Evolutionary conservation across 345 rosid species (phyloP).

Genomic region (Boechera stricta): DNA sequence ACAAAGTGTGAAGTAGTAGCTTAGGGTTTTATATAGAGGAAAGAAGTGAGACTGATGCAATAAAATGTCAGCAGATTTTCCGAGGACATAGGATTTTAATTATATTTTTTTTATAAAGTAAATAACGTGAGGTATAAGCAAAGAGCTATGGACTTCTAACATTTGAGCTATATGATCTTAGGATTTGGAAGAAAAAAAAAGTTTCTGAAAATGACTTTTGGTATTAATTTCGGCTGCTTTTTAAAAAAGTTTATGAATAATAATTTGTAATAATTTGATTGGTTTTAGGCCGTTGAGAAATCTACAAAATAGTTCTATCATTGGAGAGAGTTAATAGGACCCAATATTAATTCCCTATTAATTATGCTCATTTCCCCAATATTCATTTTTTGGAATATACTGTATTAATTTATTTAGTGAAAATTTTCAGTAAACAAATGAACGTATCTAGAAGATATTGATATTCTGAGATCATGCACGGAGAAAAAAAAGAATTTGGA

Average conservation of each 20-base stretch:
- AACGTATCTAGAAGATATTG: slow-evolving; percentile 10
- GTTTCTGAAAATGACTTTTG: slow-evolving; percentile 26
- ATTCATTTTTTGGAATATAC: neutral
- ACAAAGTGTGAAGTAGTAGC: slow-evolving; percentile 30
- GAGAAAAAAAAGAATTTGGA: neutral
- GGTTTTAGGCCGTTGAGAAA: neutral
- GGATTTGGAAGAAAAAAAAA: neutral
- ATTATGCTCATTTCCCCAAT: slow-evolving; percentile 1
- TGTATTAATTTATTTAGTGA: neutral
- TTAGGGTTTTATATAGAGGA: slow-evolving; percentile 40
- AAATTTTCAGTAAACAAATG: slow-evolving; percentile 5
- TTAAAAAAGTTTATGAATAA: neutral
- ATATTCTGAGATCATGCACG: slow-evolving; percentile 4
- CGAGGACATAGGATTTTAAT: slow-evolving; percentile 19
- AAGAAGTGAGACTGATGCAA: slow-evolving; percentile 35
- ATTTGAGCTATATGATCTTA: slow-evolving; percentile 9
- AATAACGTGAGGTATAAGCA: slow-evolving; percentile 38
- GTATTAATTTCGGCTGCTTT: slow-evolving; percentile 10
- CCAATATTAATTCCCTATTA: neutral
- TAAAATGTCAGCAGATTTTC: slow-evolving; percentile 38
- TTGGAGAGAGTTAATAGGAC: slow-evolving; percentile 14
- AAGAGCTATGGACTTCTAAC: slow-evolving; percentile 13
- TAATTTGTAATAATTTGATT: neutral
- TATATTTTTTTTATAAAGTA: neutral
- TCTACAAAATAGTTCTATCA: neutral